These are phyloP conservation scores for Orychophragmus violaceus DNA, from an alignment of 345 rosid species.

Conservation along the genomic window DNA sequence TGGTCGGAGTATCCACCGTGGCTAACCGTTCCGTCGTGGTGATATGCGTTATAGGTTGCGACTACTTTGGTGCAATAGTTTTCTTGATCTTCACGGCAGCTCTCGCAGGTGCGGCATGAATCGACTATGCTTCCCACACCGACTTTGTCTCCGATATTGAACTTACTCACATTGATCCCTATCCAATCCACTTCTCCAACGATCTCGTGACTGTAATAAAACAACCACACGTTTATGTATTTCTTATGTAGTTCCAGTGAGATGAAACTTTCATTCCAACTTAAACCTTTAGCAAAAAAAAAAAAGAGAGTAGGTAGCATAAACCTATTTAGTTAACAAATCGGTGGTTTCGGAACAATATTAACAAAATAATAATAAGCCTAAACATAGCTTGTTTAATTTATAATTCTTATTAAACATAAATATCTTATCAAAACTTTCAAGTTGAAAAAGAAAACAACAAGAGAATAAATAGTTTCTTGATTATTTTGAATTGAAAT, in stretches of 20 bases:
- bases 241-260: background rate
- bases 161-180: slow-evolving; percentile 45
- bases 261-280: background rate
- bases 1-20: slow-evolving; percentile 63
- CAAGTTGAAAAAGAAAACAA: background rate
- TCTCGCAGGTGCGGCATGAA: slow-evolving; percentile 47
- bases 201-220: slow-evolving; percentile 53
- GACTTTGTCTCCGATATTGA: slow-evolving; percentile 46
- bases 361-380: no score
- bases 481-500: background rate
- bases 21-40: slow-evolving; percentile 39
- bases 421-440: background rate
- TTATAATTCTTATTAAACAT: background rate
- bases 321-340: no score
- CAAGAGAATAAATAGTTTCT: background rate
- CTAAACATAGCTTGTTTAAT: no score
- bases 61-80: slow-evolving; percentile 49
- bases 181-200: slow-evolving; percentile 55
- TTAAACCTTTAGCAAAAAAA: no score
- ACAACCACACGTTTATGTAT: background rate
- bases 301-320: no score
- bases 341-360: no score
- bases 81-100: slow-evolving; percentile 41
- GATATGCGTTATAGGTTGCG: slow-evolving; percentile 29
- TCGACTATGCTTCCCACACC: slow-evolving; percentile 56